Conservation (phyloP, 371 early-diverging fungal genomes). For the Circinella umbellata region DNA sequence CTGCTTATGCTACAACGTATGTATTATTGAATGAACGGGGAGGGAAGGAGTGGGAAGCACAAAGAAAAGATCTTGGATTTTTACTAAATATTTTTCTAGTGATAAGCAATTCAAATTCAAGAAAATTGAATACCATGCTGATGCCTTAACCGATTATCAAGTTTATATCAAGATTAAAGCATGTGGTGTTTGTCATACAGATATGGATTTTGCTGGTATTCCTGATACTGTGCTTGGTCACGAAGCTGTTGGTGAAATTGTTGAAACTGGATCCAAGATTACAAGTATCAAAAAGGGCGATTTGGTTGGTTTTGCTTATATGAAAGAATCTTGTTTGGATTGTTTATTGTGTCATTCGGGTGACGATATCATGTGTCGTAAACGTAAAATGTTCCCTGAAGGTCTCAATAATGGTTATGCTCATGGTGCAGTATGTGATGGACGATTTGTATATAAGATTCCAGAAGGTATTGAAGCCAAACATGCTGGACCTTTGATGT, state of each 20-base stretch:
- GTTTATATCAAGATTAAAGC: conserved; percentile 51
- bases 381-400: conserved; percentile 52
- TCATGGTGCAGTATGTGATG: conserved; percentile 47
- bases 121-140: conserved; percentile 20
- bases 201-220: conserved; percentile 33
- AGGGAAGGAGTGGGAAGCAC: not conserved
- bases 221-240: conserved; percentile 49
- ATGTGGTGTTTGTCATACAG: conserved; percentile 63
- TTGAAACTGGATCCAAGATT: conserved; percentile 45
- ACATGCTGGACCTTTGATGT: conserved; percentile 65
- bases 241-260: conserved; percentile 54
- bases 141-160: conserved; percentile 20
- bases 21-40: not conserved
- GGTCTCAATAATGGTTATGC: conserved; percentile 54
- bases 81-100: not conserved
- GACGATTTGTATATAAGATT: conserved; percentile 56
- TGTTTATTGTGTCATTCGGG: conserved; percentile 51
- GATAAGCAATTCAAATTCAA: conserved; percentile 23
- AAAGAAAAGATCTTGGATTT: no score
- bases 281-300: conserved; percentile 53
- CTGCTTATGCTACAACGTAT: conserved; percentile 22
- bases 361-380: conserved; percentile 49
- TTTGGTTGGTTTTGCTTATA: conserved; percentile 52
- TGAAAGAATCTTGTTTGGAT: conserved; percentile 49
- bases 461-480: conserved; percentile 55